phyloP scores from a whole-genome alignment of 331 rosid genomes.

The Acacia pycnantha region DNA sequence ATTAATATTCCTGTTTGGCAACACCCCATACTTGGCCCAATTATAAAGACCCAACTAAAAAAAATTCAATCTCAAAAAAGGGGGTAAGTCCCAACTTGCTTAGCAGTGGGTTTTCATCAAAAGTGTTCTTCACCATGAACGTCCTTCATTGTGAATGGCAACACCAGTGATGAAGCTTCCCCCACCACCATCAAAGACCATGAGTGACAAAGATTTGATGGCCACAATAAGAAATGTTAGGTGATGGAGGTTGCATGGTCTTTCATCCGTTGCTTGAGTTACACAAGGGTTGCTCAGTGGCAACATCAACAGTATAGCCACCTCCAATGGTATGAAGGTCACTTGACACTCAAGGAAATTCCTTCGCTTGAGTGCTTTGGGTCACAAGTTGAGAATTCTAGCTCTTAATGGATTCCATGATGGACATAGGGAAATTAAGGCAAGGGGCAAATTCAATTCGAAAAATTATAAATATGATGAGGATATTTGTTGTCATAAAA shows the following conservation, averaged over 20 bases:
- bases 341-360: neutral
- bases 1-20: neutral
- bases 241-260: neutral
- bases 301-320: neutral
- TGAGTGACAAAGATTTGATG: neutral
- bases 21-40: neutral
- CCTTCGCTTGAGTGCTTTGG: neutral
- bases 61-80: too few relatives aligned
- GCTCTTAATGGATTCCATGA: neutral
- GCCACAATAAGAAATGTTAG: neutral
- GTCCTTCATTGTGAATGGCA: neutral
- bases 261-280: neutral
- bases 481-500: neutral
- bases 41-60: neutral
- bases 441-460: neutral
- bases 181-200: neutral
- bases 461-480: neutral
- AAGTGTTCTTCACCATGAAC: neutral
- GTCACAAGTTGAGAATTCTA: neutral
- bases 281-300: neutral
- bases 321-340: neutral
- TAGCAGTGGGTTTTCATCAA: neutral
- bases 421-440: neutral
- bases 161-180: neutral
- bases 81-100: neutral